Base-by-base conservation (phyloP, 1,284 basidiomycete species). In the Inonotus obliquus region DNA sequence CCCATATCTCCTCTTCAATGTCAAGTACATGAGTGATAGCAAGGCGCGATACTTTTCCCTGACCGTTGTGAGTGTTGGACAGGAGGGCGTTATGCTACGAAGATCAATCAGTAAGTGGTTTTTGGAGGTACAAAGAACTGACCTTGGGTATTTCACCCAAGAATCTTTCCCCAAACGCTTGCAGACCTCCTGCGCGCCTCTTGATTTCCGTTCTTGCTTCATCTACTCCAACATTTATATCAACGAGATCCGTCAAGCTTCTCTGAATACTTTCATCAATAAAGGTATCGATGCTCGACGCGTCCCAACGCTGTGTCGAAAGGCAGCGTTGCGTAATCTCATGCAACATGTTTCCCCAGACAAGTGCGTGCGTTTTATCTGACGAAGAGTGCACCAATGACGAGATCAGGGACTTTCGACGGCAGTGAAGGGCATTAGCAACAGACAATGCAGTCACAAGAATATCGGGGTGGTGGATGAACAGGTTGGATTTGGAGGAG, bases 1-100 rank as follows among this genome's bases (percentile, higher is more conserved):
- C 96, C 91, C 94, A 97, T 64, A 99, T 96, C 67, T 98, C 96
- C 72, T 99, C 96, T 76, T 99, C 97, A 45, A 97, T 83, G 62
- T 95, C 95, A 65, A 92, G 82, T 1, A 95, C 73, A 25, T 85
- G 78, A 9, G 82, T 79, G 57, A 98, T 87, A 0, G 91, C 89
- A 0, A 96, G 79, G 4, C 81, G 75, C 0, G 84, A 80, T 0
- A 73, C 74, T 32, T 80, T 77, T 9, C 78, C 72, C 21, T 79
- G 76, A 1, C 68, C 67, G 14, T 83, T 74, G 29, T 89, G 81
- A 1, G 86, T 87, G 68, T 93, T 85, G 1, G 78, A 78, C 6
- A 95, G 76, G 29, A 81, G 69, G 0, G 86, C 92, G n/a, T 81
- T 75, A 0, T 79, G 70, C 89, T 94, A 62, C n/a, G 55, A 44